Base-by-base conservation (phyloP, 164 flowering plant genomes). In the Vitis cinerea region DNA sequence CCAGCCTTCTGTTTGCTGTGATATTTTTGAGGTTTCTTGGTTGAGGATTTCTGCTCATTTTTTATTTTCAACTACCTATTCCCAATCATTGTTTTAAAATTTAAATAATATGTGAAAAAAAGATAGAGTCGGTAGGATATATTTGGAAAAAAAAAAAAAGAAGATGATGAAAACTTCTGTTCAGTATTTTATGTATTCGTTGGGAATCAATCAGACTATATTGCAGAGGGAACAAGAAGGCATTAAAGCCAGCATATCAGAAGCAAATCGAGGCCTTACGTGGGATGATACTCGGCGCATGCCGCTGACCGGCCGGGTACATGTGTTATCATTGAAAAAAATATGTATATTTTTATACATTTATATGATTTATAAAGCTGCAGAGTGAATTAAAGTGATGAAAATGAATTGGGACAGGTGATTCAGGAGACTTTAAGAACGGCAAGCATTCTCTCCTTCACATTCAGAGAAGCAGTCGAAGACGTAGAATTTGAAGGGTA, bases 381-480 rank as follows among this genome's bases (percentile, higher is more conserved):
- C 23, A 19, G 23, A 37, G 7, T 37, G 0, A 37, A 37, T 37
- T 37, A 37, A 37, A 37, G 44, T 3, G 44, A 37, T 37, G 44
- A 6, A 37, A 37, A 37, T 37, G 44, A 37, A 37, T 37, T 37
- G 44, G 7, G 44, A 37, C 73, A 89, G 96, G 93, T 93, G 65
- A 87, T 88, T 49, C 88, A 91, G 77, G 97, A 93, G 65, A 91
- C 98, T 1, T 67, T 93, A 59, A 82, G 97, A 71, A 68, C 64
- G 12, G 94, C 97, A 52, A 88, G 90, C 62, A 82, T 93, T 63
- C 68, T 93, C 15, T 91, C 97, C 1, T 93, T 93, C 74, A 87
- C 97, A 19, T 91, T 88, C 77, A 88, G 98, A 80, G 98, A 93
- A 80, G 96, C 97, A 1, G 93, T 91, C 0, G 75, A 90, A 69